Evolutionary conservation across 2,329 filamentous ascomycete species (phyloP).

Genomic region (Colletotrichum graminicola): DNA sequence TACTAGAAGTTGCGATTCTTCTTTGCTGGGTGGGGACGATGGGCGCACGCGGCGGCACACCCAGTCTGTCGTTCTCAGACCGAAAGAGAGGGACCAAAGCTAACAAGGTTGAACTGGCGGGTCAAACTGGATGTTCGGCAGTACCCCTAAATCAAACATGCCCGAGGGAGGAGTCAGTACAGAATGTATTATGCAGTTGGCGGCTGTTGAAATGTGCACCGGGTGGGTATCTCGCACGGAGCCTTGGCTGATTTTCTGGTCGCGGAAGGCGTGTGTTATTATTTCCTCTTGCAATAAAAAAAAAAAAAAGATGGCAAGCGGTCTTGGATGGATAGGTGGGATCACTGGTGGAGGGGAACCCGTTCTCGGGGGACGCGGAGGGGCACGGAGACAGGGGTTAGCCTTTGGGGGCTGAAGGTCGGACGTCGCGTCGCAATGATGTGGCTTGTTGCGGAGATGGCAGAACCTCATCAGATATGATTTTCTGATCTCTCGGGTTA

Average conservation of each 20-base stretch:
- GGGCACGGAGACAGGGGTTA: slow-evolving; percentile 8
- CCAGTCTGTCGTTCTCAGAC: slow-evolving; percentile 22
- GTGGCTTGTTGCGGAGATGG: slow-evolving; percentile 33
- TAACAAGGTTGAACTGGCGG: slow-evolving; percentile 14
- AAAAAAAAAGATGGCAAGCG: slow-evolving; percentile 19
- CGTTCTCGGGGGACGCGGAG: slow-evolving; percentile 12
- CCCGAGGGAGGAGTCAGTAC: neutral
- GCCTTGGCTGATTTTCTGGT: slow-evolving; percentile 26
- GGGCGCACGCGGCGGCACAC: slow-evolving; percentile 33
- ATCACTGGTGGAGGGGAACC: slow-evolving; percentile 20
- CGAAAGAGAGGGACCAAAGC: slow-evolving; percentile 8
- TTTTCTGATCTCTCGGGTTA: neutral
- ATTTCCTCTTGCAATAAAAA: neutral
- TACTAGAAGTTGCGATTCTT: slow-evolving; percentile 37
- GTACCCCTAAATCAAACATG: slow-evolving; percentile 24
- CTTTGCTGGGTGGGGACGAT: slow-evolving; percentile 29
- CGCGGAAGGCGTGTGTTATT: neutral
- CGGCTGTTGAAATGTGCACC: slow-evolving; percentile 23
- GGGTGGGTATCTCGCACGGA: slow-evolving; percentile 28
- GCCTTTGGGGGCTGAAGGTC: slow-evolving; percentile 33
- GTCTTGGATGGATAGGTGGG: neutral
- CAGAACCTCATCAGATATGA: slow-evolving; percentile 21
- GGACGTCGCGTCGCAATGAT: slow-evolving; percentile 38
- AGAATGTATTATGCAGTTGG: slow-evolving; percentile 14
- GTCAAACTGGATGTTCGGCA: slow-evolving; percentile 15